These are phyloP conservation scores for Microcyclosporella mali DNA, from an alignment of 2,329 filamentous ascomycete genomes.

Conservation along the genomic window DNA sequence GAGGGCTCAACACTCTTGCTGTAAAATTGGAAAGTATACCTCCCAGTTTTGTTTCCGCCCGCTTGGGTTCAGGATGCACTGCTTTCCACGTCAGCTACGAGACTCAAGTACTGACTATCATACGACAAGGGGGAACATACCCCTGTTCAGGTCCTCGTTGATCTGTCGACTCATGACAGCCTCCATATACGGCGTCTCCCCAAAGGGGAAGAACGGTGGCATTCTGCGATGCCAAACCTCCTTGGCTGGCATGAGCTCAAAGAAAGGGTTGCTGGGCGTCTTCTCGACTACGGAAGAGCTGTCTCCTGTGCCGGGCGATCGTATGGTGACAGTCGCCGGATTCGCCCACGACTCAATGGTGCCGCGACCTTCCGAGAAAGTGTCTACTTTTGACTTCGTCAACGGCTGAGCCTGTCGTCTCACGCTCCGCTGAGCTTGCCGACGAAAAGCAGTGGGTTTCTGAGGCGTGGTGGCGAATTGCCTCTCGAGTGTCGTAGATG, in stretches of 20 bases:
- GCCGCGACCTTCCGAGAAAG: conserved; percentile 1
- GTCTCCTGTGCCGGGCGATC: not conserved
- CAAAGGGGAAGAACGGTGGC: conserved; percentile 27
- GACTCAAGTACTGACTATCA: too few species aligned
- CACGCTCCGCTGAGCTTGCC: too few species aligned
- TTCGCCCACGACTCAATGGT: conserved; percentile 16
- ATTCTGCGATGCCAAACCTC: conserved; percentile 29
- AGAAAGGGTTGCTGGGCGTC: conserved; percentile 22
- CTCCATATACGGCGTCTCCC: conserved; percentile 29
- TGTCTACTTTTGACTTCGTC: not conserved
- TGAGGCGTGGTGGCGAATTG: too few species aligned
- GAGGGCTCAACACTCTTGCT: too few species aligned
- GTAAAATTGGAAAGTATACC: too few species aligned
- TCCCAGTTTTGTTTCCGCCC: too few species aligned
- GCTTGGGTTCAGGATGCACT: too few species aligned
- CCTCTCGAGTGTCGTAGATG: not conserved
- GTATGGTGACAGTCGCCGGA: conserved; percentile 11
- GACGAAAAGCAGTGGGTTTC: not conserved
- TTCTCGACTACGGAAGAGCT: too few species aligned
- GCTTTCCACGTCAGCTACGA: too few species aligned
- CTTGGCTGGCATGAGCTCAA: conserved; percentile 22
- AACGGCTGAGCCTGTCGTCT: not conserved
- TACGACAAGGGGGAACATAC: conserved; percentile 17
- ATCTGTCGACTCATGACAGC: conserved; percentile 24
- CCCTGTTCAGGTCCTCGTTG: conserved; percentile 22